These are phyloP conservation scores for Malassezia nana DNA, from an alignment of 1,284 basidiomycete genomes.

Conservation along the genomic window DNA sequence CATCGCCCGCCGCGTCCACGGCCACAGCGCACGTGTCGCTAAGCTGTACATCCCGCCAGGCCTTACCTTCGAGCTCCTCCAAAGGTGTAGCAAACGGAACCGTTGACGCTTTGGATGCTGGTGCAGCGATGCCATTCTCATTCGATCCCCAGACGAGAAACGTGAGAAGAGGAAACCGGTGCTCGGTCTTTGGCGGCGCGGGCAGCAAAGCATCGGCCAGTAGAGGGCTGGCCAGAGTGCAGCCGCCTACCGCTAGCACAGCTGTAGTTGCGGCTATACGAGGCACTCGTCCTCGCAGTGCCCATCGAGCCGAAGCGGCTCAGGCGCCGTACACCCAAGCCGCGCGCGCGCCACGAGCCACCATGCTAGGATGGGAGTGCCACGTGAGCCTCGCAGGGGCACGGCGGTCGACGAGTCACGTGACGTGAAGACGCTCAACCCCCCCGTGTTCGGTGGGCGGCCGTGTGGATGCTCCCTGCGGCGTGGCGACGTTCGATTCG, in stretches of 20 bases:
- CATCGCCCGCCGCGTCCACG: conserved; percentile 59
- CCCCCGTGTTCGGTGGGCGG: neutral
- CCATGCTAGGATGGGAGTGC: neutral
- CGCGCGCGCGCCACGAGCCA: neutral
- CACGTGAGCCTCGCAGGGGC: too few relatives aligned
- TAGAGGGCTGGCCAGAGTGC: neutral
- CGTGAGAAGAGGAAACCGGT: conserved; percentile 5
- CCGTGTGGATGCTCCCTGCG: conserved; percentile 4
- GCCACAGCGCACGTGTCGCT: conserved; percentile 41
- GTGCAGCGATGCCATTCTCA: neutral
- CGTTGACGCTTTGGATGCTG: neutral
- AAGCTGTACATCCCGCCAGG: conserved; percentile 39
- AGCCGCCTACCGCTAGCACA: neutral
- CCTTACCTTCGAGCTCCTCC: conserved; percentile 40
- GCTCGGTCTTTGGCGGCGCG: conserved; percentile 4
- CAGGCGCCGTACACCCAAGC: neutral
- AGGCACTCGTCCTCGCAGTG: neutral
- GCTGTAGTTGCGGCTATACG: neutral
- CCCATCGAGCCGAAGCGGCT: neutral
- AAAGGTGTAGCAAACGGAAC: conserved; percentile 15
- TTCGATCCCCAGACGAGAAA: conserved; percentile 14
- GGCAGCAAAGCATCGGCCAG: neutral
- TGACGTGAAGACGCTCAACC: neutral
- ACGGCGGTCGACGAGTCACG: too few relatives aligned
- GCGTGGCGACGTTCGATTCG: conserved; percentile 1